These are phyloP conservation scores for Amanita pseudoporphyria DNA, from an alignment of 768 basidiomycete genomes.

Conservation along the genomic window DNA sequence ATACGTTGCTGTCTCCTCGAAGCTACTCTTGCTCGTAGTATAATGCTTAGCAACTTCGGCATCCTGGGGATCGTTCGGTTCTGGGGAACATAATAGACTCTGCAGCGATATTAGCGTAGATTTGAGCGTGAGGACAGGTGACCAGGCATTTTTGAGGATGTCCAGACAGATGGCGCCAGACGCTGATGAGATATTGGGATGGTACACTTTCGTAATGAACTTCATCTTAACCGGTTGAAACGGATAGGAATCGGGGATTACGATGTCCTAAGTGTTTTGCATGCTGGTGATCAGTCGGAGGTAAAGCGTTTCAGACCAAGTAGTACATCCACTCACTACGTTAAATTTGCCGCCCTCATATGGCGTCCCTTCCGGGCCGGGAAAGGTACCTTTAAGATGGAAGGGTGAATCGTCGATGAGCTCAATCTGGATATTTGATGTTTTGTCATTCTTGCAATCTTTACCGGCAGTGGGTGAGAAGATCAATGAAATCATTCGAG, in stretches of 20 bases:
- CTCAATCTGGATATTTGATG: conserved; percentile 78
- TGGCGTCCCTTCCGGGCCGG: conserved; percentile 87
- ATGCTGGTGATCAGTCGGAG: conserved; percentile 5
- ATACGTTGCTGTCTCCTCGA: conserved; percentile 87
- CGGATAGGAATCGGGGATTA: conserved; percentile 85
- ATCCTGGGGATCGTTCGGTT: conserved; percentile 95
- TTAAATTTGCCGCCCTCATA: conserved; percentile 89
- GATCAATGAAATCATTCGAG: conserved; percentile 5
- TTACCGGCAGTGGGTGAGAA: conserved; percentile 6
- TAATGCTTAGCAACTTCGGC: conserved; percentile 98
- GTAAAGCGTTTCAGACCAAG: neutral
- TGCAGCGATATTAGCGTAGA: conserved; percentile 94
- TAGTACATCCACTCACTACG: conserved; percentile 51
- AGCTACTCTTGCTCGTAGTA: conserved; percentile 76
- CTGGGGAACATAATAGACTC: conserved; percentile 85
- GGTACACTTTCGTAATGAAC: conserved; percentile 94
- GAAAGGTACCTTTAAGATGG: conserved; percentile 86
- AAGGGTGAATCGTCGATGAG: conserved; percentile 86
- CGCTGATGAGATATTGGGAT: conserved; percentile 91
- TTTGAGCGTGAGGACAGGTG: conserved; percentile 90
- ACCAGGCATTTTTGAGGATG: conserved; percentile 86
- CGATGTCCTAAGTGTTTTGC: conserved; percentile 57
- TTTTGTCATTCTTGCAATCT: conserved; percentile 96
- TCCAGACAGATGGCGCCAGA: conserved; percentile 94
- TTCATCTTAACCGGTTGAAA: conserved; percentile 98